Evolutionary conservation across 2,329 filamentous ascomycete genomes (phyloP).

Genomic region (Calonectria pseudoturangicola): DNA sequence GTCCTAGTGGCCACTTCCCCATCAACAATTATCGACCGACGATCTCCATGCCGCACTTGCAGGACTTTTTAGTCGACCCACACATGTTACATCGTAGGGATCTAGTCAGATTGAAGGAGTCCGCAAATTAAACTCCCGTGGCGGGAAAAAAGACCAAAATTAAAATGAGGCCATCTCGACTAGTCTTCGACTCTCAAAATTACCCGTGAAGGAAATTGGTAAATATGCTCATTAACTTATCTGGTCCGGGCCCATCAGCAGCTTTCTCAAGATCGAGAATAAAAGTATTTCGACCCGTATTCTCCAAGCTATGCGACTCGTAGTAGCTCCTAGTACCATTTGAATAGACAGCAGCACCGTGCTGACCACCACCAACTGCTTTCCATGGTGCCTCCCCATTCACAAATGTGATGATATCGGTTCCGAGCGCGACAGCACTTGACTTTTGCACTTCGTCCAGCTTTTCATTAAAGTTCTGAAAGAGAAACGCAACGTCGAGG

Average conservation of each 20-base stretch:
- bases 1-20: too few relatives aligned
- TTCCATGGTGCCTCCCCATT: conserved; percentile 6
- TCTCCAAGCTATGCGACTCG: not conserved
- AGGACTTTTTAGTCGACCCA: too few relatives aligned
- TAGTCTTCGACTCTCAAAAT: too few relatives aligned
- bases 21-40: too few relatives aligned
- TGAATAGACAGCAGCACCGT: not conserved
- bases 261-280: not conserved
- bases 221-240: not conserved
- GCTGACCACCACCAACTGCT: not conserved
- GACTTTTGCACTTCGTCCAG: not conserved
- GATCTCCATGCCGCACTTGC: too few relatives aligned
- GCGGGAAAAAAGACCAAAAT: not conserved
- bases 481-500: conserved; percentile 2
- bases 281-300: not conserved
- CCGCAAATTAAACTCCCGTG: too few relatives aligned
- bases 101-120: too few relatives aligned
- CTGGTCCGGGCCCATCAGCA: not conserved
- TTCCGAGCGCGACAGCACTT: not conserved
- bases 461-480: conserved; percentile 2
- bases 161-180: not conserved
- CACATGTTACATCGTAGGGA: too few relatives aligned
- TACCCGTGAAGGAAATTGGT: not conserved
- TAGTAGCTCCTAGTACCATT: not conserved
- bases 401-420: conserved; percentile 7